Percentiles rank a stretch among this genome's conserved stretches.
These are phyloP conservation scores for Brasenia schreberi DNA, from an alignment of 164 flowering plant genomes.

Conservation along the genomic window DNA sequence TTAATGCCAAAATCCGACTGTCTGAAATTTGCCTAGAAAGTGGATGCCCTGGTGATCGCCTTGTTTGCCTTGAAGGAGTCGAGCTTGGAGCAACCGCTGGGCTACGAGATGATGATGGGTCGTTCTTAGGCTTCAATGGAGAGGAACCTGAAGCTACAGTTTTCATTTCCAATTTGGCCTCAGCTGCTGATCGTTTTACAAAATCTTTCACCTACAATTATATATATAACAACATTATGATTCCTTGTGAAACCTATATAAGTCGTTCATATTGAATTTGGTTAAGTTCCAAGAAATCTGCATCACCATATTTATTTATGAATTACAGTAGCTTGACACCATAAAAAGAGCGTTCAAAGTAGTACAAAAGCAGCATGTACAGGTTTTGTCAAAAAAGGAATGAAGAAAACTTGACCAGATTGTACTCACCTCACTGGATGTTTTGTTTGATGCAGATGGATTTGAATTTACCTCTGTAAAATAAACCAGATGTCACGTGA, in stretches of 20 bases:
- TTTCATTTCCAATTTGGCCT: slow-evolving; percentile 27
- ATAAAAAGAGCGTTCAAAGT: too few relatives aligned
- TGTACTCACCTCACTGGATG: background rate
- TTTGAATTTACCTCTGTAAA: background rate
- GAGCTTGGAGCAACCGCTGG: slow-evolving; percentile 22
- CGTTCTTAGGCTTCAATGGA: slow-evolving; percentile 19
- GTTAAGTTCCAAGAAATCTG: too few relatives aligned
- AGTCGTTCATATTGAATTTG: too few relatives aligned
- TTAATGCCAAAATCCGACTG: slow-evolving; percentile 33
- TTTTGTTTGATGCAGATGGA: background rate
- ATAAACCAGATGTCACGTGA: background rate
- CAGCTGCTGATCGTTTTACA: slow-evolving; percentile 26
- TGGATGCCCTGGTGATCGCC: slow-evolving; percentile 48
- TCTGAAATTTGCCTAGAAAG: slow-evolving; percentile 55
- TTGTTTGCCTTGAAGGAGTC: slow-evolving; percentile 46
- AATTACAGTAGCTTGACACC: too few relatives aligned
- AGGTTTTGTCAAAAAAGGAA: background rate
- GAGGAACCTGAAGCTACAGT: slow-evolving; percentile 40
- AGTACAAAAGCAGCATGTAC: background rate
- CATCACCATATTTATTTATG: too few relatives aligned
- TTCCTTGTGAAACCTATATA: too few relatives aligned
- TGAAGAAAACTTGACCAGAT: background rate
- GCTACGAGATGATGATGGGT: slow-evolving; percentile 21
- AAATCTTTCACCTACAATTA: slow-evolving; percentile 32
- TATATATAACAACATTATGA: background rate